Evolutionary conservation across 2,329 filamentous ascomycete genomes (phyloP), one percentile per base, ranked within the genome.

Genomic region (Ophiocordyceps robertsii): DNA sequence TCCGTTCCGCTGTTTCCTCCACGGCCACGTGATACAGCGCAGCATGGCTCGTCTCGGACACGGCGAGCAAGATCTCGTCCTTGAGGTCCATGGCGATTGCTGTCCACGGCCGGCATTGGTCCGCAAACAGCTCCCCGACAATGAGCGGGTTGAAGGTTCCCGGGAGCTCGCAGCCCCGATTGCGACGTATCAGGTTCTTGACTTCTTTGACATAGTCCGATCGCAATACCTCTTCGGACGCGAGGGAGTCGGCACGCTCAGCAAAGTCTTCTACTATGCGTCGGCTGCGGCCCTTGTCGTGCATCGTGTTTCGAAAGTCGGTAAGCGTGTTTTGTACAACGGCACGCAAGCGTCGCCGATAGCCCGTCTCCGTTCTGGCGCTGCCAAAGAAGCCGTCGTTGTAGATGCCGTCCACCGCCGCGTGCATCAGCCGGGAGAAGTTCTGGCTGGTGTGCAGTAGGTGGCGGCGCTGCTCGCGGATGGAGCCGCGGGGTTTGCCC

Each of bases 111-210:
- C 49, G 43, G 0, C 69, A 76, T 44, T 83, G 77, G 38, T 79
- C 68, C 17, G 60, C 59, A 51, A 84, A 84, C 0, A 84, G 54
- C 19, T 80, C 70, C 0, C 62, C 60, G 0, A 83, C 66, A 10
- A 82, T 59, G 42, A 75, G 53, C 0, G 77, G 70, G 45, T 79
- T 79, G 55, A 77, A 81, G 0, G 64, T 74, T 0, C 78, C 75
- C 0, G 75, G 73, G 0, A 84, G 57, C 51, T 84, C 80, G 6
- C 68, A 58, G 2, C 56, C 57, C n/a, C 54, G 48, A 32, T 37
- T 50, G 1, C 48, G 48, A 6, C 42, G 21, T 41, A 61, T 55
- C 6, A 53, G 36, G 0, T 27, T 10, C 3, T 46, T 43, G 14
- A 60, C 49, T 0, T 56, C 46, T 3, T 46, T 4, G 6, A 57